Conservation (phyloP, 2,329 filamentous ascomycete genomes). For the Lojkania enalia region DNA sequence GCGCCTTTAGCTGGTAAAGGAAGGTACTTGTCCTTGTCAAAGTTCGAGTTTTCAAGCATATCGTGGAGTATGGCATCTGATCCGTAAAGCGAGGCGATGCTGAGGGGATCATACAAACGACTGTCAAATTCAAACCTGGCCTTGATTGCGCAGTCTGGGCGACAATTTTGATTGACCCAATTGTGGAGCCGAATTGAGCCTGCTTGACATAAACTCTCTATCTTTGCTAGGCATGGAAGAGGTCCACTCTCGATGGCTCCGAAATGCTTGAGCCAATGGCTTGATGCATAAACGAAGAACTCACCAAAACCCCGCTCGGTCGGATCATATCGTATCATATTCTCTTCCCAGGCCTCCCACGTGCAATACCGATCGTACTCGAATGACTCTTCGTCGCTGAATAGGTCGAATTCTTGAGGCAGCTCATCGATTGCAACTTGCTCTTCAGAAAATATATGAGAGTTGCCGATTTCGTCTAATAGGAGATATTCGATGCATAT, state of each 20-base stretch:
- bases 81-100: slow-evolving; percentile 12
- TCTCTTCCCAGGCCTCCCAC: slow-evolving; percentile 15
- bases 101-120: slow-evolving; percentile 13
- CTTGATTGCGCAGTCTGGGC: slow-evolving; percentile 13
- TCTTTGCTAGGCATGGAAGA: slow-evolving; percentile 9
- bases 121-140: slow-evolving; percentile 16
- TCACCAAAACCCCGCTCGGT: slow-evolving; percentile 15
- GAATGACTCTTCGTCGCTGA: slow-evolving; percentile 8
- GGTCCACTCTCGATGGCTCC: slow-evolving; percentile 6
- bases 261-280: slow-evolving; percentile 16
- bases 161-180: slow-evolving; percentile 13
- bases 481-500: slow-evolving; percentile 14
- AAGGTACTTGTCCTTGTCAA: slow-evolving; percentile 10
- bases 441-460: slow-evolving; percentile 10
- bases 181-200: slow-evolving; percentile 15
- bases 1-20: slow-evolving; percentile 7
- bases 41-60: slow-evolving; percentile 12
- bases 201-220: slow-evolving; percentile 13
- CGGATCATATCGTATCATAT: slow-evolving; percentile 16
- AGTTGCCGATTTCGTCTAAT: slow-evolving; percentile 10
- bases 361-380: slow-evolving; percentile 15
- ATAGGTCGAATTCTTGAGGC: slow-evolving; percentile 12
- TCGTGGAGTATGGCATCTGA: slow-evolving; percentile 10
- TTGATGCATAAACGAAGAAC: slow-evolving; percentile 16
- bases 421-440: slow-evolving; percentile 13